phyloP scores from a whole-genome alignment of 2,329 filamentous ascomycete species.

The Colletotrichum orchidophilum region DNA sequence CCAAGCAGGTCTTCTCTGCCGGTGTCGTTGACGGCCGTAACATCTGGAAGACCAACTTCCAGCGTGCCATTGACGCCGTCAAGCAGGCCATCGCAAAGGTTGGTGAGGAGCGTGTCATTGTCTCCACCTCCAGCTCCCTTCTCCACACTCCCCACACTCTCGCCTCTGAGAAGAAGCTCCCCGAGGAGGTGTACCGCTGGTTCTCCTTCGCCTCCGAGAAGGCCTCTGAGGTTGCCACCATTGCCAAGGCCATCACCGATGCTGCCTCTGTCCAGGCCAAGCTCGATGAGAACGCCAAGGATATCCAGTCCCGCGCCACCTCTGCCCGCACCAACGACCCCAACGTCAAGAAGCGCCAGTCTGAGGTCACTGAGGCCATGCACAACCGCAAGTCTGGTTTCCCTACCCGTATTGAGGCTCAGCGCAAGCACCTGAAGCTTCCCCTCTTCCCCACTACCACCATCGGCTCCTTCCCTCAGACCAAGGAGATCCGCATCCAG shows the following conservation, averaged over 20 bases:
- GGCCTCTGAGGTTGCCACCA: slow-evolving; percentile 86
- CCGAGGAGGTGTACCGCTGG: slow-evolving; percentile 77
- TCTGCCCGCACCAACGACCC: slow-evolving; percentile 98
- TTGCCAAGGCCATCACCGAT: slow-evolving; percentile 96
- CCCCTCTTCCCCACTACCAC: slow-evolving; percentile 99
- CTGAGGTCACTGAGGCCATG: slow-evolving; percentile 82
- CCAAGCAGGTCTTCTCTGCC: slow-evolving; percentile 89
- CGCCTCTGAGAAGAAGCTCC: slow-evolving; percentile 96
- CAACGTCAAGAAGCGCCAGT: slow-evolving; percentile 95
- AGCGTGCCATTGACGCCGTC: slow-evolving; percentile 89
- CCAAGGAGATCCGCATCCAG: slow-evolving; percentile 95
- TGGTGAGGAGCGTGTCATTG: slow-evolving; percentile 96
- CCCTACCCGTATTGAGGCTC: slow-evolving; percentile 82
- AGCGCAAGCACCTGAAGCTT: slow-evolving; percentile 92
- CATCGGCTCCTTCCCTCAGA: slow-evolving; percentile 99
- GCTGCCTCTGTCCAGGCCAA: slow-evolving; percentile 86
- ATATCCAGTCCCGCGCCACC: slow-evolving; percentile 87
- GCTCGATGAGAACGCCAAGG: slow-evolving; percentile 97
- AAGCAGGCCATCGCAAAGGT: slow-evolving; percentile 93
- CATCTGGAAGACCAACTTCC: slow-evolving; percentile 99
- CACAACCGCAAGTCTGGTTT: slow-evolving; percentile 96
- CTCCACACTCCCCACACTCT: slow-evolving; percentile 99
- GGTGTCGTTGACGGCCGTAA: slow-evolving; percentile 99
- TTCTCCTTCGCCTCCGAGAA: slow-evolving; percentile 99
- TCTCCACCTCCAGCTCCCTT: slow-evolving; percentile 96